These are phyloP conservation scores for Aspergillus tubingensis DNA, from an alignment of 2,329 filamentous ascomycete genomes.

Conservation along the genomic window DNA sequence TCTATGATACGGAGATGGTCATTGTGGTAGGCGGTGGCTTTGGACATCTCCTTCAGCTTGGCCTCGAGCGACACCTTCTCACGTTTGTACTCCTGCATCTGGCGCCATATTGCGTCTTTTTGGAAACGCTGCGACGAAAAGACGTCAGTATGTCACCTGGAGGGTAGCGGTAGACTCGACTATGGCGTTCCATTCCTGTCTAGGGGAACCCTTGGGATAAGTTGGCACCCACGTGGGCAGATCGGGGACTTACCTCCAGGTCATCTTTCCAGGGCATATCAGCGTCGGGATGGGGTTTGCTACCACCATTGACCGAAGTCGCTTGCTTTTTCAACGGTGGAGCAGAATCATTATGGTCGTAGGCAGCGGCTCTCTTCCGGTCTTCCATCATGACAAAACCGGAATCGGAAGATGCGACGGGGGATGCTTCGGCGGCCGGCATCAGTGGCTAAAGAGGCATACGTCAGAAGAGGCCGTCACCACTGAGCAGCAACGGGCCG, in stretches of 20 bases:
- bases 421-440: constrained; percentile 77
- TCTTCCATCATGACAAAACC: constrained; percentile 96
- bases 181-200: constrained; percentile 4
- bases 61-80: constrained; percentile 80
- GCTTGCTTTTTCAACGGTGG: constrained; percentile 92
- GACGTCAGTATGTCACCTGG: constrained; percentile 25
- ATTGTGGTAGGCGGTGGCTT: constrained; percentile 79
- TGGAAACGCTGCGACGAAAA: constrained; percentile 68
- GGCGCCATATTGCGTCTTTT: constrained; percentile 94
- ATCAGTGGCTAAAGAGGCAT: constrained; percentile 68
- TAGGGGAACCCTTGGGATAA: constrained; percentile 16
- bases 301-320: constrained; percentile 70
- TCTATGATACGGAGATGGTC: constrained; percentile 90
- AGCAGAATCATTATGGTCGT: constrained; percentile 77
- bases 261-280: constrained; percentile 72
- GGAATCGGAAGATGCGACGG: constrained; percentile 73
- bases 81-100: constrained; percentile 97
- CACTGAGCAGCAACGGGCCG: constrained; percentile 38
- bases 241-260: constrained; percentile 64
- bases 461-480: constrained; percentile 33
- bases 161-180: constrained; percentile 6
- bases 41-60: constrained; percentile 77
- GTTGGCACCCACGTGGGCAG: constrained; percentile 14
- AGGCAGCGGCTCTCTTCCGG: constrained; percentile 89
- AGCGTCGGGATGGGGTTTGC: constrained; percentile 64